Conservation (phyloP, 1,284 basidiomycete genomes). For the Pseudozyma thailandica region DNA sequence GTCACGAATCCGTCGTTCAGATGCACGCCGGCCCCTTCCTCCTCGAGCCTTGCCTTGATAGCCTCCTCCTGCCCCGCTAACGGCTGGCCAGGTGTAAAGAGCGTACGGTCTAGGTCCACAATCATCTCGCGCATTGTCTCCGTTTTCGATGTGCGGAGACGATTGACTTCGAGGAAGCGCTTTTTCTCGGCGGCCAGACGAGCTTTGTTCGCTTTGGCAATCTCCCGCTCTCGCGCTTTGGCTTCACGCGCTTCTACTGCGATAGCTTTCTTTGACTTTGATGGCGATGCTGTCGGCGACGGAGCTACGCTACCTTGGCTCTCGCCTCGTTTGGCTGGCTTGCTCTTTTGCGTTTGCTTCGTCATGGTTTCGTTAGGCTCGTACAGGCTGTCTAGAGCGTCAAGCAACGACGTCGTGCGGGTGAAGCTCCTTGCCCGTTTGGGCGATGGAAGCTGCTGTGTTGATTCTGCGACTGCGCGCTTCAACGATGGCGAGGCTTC, state of each 20-base stretch:
- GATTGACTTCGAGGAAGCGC: conserved; percentile 45
- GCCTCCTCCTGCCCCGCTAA: conserved; percentile 12
- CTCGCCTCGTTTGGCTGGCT: background rate
- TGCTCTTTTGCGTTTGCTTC: background rate
- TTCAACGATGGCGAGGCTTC: conserved; percentile 16
- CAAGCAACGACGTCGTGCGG: conserved; percentile 24
- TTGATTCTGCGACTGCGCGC: conserved; percentile 1
- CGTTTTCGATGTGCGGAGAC: conserved; percentile 37
- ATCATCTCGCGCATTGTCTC: conserved; percentile 52
- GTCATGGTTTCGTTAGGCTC: conserved; percentile 4
- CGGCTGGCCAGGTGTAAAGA: conserved; percentile 28
- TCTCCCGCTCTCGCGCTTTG: conserved; percentile 34
- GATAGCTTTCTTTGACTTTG: conserved; percentile 10
- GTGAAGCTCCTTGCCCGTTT: conserved; percentile 11
- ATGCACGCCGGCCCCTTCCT: conserved; percentile 33
- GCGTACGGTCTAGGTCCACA: conserved; percentile 37
- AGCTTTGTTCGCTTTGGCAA: conserved; percentile 28
- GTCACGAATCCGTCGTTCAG: conserved; percentile 24
- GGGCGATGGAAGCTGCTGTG: background rate
- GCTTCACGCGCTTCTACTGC: conserved; percentile 26
- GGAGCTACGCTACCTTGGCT: background rate
- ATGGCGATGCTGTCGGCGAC: background rate
- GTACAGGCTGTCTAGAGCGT: conserved; percentile 39
- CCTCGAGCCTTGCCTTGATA: conserved; percentile 23
- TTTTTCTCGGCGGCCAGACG: conserved; percentile 29